These are phyloP conservation scores for Chernovozyma sophiae-reginae DNA, from an alignment of 1,139 yeast species.

Conservation along the genomic window DNA sequence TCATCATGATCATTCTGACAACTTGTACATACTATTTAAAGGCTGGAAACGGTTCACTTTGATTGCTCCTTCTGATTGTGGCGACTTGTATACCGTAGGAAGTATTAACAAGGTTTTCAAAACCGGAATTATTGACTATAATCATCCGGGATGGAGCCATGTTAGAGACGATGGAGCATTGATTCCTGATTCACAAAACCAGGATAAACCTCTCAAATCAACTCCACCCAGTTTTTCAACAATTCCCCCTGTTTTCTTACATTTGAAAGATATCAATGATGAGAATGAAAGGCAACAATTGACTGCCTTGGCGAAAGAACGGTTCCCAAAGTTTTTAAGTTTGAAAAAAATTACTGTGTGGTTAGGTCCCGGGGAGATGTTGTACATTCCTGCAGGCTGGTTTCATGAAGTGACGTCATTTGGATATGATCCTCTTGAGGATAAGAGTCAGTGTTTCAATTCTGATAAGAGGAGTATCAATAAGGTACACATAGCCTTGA, in stretches of 20 bases:
- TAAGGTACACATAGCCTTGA: slow-evolving; percentile 54
- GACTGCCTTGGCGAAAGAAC: slow-evolving; percentile 19
- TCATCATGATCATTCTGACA: slow-evolving; percentile 82
- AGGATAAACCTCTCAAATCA: slow-evolving; percentile 21
- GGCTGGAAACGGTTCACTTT: slow-evolving; percentile 68
- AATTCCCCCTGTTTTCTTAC: slow-evolving; percentile 60
- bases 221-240: slow-evolving; percentile 66
- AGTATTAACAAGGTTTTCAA: slow-evolving; percentile 43
- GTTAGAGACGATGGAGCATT: slow-evolving; percentile 63
- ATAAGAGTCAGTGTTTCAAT: slow-evolving; percentile 11
- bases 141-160: slow-evolving; percentile 56
- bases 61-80: slow-evolving; percentile 59
- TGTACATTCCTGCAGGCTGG: slow-evolving; percentile 75
- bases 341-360: slow-evolving; percentile 42
- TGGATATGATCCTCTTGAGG: slow-evolving; percentile 40
- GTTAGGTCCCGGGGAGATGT: slow-evolving; percentile 59
- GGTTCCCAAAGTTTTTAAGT: slow-evolving; percentile 47
- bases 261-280: slow-evolving; percentile 48
- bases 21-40: slow-evolving; percentile 54
- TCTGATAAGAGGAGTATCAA: neutral
- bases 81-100: slow-evolving; percentile 57
- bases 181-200: slow-evolving; percentile 12
- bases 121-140: slow-evolving; percentile 60
- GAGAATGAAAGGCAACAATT: slow-evolving; percentile 19
- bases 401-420: slow-evolving; percentile 64